Base-by-base conservation (phyloP, 2,329 filamentous ascomycete species). In the Calonectria multiphialidica region DNA sequence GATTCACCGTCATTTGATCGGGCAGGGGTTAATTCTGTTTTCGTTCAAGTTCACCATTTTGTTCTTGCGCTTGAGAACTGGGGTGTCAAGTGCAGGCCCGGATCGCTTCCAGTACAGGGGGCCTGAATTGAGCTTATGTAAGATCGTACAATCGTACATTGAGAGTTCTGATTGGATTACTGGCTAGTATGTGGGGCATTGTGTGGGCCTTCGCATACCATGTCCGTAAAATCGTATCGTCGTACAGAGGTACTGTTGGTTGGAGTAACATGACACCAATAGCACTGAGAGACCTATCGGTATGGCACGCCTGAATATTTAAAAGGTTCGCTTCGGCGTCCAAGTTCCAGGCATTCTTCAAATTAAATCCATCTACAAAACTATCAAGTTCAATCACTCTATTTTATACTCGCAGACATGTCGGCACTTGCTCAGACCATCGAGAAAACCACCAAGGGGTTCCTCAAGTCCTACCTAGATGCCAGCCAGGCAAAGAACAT, bases 61-160 rank as follows among this genome's bases (percentile, higher is more conserved):
- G n/a, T n/a, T n/a, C n/a, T n/a, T n/a, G n/a, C n/a, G n/a, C n/a
- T n/a, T n/a, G n/a, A n/a, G n/a, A n/a, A n/a, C n/a, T n/a, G n/a
- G n/a, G n/a, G n/a, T n/a, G n/a, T n/a, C n/a, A n/a, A n/a, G n/a
- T n/a, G n/a, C n/a, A n/a, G n/a, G n/a, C n/a, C n/a, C n/a, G n/a
- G n/a, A n/a, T n/a, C 8, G 28, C 28, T 30, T 30, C 5, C 28
- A 30, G 28, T 30, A 30, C 25, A 33, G 50, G 25, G 28, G 5
- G 15, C 37, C 5, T 5, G 13, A n/a, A 21, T 30, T 23, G 25
- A 25, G 37, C 35, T 59, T 12, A 42, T 35, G 13, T 61, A 44
- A 44, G 57, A 61, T 61, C 57, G 37, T 61, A 61, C 10, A 61
- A 18, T 28, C 57, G 57, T 61, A 61, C 23, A 61, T 23, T 28